Conservation (phyloP, 148 eudicot species). For the Tetragonia tetragonoides region DNA sequence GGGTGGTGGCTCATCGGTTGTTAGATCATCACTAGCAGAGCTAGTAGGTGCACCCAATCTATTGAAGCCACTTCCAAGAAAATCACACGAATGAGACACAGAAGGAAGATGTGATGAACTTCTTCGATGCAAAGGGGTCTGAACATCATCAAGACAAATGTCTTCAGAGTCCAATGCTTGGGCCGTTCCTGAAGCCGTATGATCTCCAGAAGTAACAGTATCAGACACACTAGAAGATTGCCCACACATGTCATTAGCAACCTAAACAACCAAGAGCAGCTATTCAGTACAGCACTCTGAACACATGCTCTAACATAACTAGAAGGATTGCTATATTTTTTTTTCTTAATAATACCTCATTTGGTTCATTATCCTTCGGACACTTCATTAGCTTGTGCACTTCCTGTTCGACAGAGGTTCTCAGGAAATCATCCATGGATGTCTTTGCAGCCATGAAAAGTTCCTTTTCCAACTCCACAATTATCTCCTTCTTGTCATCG, state of each 20-base stretch:
- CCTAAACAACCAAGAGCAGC: constrained; percentile 36
- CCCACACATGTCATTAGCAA: constrained; percentile 26
- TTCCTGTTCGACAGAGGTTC: constrained; percentile 49
- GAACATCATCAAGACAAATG: constrained; percentile 18
- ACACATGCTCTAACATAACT: not conserved
- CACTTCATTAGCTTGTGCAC: constrained; percentile 35
- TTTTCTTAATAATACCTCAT: constrained; percentile 44
- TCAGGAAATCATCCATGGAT: constrained; percentile 43
- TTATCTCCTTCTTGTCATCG: constrained; percentile 33
- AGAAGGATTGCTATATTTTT: not conserved
- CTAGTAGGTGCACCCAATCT: constrained; percentile 25
- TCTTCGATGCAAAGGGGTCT: not conserved
- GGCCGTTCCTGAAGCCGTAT: constrained; percentile 10
- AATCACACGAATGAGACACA: constrained; percentile 9
- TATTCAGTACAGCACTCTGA: constrained; percentile 4
- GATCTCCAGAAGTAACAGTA: constrained; percentile 15
- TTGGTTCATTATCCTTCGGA: constrained; percentile 23
- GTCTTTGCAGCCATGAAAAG: constrained; percentile 50
- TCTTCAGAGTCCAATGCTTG: constrained; percentile 6
- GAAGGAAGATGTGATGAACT: constrained; percentile 12
- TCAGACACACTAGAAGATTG: constrained; percentile 20
- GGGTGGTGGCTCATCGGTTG: constrained; percentile 29
- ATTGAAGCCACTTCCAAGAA: constrained; percentile 26
- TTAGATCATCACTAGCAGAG: constrained; percentile 14
- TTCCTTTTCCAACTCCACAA: constrained; percentile 53